A percentile compares a stretch with the other conserved stretches of the same genome.
These are phyloP conservation scores for Capsella bursapastoris DNA, from an alignment of 345 rosid species.

Conservation along the genomic window DNA sequence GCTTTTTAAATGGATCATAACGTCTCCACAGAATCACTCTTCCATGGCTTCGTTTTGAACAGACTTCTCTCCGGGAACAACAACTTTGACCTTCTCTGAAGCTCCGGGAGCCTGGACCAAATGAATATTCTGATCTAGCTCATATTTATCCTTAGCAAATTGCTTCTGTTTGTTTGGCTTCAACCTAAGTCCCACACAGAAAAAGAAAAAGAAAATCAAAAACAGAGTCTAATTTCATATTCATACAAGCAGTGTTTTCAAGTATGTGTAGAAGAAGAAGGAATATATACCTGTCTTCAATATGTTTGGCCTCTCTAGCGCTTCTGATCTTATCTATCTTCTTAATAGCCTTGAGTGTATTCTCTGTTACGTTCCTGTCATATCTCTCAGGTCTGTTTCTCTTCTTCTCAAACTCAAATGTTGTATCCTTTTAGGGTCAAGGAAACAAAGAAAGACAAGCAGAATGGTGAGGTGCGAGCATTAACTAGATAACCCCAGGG, in stretches of 20 bases:
- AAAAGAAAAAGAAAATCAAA: background rate
- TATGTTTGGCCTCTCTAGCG: constrained; percentile 59
- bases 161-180: constrained; percentile 54
- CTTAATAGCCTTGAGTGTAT: constrained; percentile 83
- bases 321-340: constrained; percentile 81
- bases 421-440: constrained; percentile 59
- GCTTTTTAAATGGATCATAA: constrained; percentile 11
- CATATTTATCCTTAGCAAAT: constrained; percentile 47
- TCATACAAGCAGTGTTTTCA: background rate
- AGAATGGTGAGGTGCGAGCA: background rate
- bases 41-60: constrained; percentile 71
- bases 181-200: constrained; percentile 57
- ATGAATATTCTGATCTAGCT: constrained; percentile 48
- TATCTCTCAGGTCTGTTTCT: constrained; percentile 97
- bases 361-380: constrained; percentile 76
- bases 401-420: constrained; percentile 96
- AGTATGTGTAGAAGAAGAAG: constrained; percentile 5
- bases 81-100: constrained; percentile 58
- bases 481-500: background rate
- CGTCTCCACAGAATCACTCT: constrained; percentile 52
- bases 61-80: constrained; percentile 47
- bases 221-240: background rate
- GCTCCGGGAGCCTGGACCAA: constrained; percentile 53
- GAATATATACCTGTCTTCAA: constrained; percentile 53
- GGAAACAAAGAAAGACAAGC: constrained; percentile 23